phyloP scores from a whole-genome alignment of 768 basidiomycete species.

The Psilocybe cyanescens region DNA sequence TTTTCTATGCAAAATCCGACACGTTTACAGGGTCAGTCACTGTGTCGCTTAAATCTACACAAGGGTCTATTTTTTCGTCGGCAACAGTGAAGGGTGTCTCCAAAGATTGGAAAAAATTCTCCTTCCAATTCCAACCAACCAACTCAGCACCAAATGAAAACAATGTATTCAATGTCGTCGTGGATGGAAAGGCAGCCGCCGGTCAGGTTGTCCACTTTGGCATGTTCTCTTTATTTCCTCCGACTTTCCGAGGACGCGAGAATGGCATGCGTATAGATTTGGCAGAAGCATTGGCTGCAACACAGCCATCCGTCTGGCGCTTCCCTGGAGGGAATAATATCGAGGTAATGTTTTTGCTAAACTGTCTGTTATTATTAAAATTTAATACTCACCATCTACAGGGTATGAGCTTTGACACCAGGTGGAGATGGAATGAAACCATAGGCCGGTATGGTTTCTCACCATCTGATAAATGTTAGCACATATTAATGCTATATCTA shows the following conservation, averaged over 20 bases:
- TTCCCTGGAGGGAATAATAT: constrained; percentile 47
- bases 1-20: constrained; percentile 48
- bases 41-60: constrained; percentile 42
- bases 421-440: constrained; percentile 69
- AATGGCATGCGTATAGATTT: constrained; percentile 68
- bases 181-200: constrained; percentile 47
- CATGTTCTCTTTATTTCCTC: constrained; percentile 65
- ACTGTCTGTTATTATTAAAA: too few relatives aligned
- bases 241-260: constrained; percentile 57
- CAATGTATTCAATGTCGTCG: constrained; percentile 55
- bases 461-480: not conserved
- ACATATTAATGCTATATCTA: constrained; percentile 21
- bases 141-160: constrained; percentile 42
- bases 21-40: constrained; percentile 35
- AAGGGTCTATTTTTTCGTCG: constrained; percentile 42
- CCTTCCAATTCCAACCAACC: constrained; percentile 43
- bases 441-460: constrained; percentile 46
- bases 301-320: constrained; percentile 44
- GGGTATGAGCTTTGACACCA: constrained; percentile 47
- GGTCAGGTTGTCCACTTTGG: constrained; percentile 51
- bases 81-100: constrained; percentile 32
- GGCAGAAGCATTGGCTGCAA: constrained; percentile 45
- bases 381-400: constrained; percentile 20
- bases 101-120: constrained; percentile 51
- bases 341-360: constrained; percentile 19